phyloP scores from a whole-genome alignment of 2,329 filamentous ascomycete species.

The Sclerotinia subarctica region DNA sequence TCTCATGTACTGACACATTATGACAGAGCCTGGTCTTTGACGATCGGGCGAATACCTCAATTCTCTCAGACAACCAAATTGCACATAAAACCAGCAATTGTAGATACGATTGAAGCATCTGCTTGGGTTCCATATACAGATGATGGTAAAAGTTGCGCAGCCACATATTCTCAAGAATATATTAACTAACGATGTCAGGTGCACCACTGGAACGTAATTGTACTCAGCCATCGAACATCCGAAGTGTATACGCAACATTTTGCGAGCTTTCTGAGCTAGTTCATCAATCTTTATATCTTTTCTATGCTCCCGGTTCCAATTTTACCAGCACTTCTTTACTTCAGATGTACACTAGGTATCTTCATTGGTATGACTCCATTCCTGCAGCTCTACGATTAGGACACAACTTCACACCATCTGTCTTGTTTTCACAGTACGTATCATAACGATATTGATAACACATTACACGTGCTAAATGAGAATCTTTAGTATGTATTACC shows the following conservation, averaged over 20 bases:
- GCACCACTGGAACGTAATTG: conserved; percentile 54
- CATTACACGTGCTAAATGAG: background rate
- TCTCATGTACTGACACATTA: conserved; percentile 3
- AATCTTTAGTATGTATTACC: conserved; percentile 62
- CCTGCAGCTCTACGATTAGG: conserved; percentile 62
- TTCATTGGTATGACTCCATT: conserved; percentile 68
- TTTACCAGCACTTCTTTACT: conserved; percentile 63
- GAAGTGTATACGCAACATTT: conserved; percentile 65
- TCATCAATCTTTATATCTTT: conserved; percentile 55
- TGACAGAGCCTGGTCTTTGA: conserved; percentile 60
- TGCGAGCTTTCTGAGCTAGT: conserved; percentile 71
- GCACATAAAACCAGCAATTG: conserved; percentile 58
- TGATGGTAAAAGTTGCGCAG: conserved; percentile 28
- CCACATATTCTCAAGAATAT: background rate
- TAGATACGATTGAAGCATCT: conserved; percentile 59
- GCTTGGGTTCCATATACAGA: conserved; percentile 42
- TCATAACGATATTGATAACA: too few relatives aligned
- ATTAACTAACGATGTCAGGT: conserved; percentile 24
- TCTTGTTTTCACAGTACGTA: conserved; percentile 70
- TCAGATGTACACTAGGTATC: conserved; percentile 63
- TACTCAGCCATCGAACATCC: conserved; percentile 64
- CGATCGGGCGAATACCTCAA: conserved; percentile 59
- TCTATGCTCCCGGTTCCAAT: conserved; percentile 67
- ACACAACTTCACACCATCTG: conserved; percentile 69
- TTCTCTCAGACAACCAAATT: conserved; percentile 56